phyloP scores from a whole-genome alignment of 1,139 yeast genomes.

The Taphrina wiesneri region DNA sequence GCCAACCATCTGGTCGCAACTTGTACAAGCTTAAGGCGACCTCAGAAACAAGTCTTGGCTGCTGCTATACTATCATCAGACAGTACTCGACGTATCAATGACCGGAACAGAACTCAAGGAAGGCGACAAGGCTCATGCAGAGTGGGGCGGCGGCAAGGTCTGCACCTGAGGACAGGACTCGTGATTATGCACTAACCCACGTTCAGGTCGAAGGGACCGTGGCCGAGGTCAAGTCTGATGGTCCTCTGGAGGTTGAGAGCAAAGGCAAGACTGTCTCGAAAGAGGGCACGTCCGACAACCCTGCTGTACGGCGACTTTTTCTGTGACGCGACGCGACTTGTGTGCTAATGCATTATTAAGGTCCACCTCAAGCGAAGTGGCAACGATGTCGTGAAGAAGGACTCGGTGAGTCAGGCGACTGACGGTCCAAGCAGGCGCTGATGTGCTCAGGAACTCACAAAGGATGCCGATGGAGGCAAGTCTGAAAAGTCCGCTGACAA shows the following conservation, averaged over 20 bases:
- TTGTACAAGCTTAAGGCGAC: not conserved
- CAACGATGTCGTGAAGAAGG: slow-evolving; percentile 33
- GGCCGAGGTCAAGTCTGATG: slow-evolving; percentile 26
- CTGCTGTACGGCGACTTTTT: slow-evolving; percentile 16
- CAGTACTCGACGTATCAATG: not conserved
- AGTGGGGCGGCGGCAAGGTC: slow-evolving; percentile 34
- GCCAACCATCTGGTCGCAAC: slow-evolving; percentile 9
- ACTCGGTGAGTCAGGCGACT: slow-evolving; percentile 7
- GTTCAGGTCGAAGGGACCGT: slow-evolving; percentile 27
- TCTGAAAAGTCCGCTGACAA: not conserved
- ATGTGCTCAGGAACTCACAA: slow-evolving; percentile 18
- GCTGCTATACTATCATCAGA: not conserved
- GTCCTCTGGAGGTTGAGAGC: slow-evolving; percentile 32
- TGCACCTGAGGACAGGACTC: not conserved
- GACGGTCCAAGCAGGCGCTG: not conserved
- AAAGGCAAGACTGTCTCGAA: slow-evolving; percentile 33
- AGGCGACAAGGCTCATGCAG: slow-evolving; percentile 34
- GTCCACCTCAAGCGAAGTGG: slow-evolving; percentile 31
- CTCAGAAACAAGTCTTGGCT: not conserved
- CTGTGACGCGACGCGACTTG: not conserved
- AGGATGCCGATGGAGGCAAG: slow-evolving; percentile 29
- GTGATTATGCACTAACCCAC: not conserved
- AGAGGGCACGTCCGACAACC: slow-evolving; percentile 22
- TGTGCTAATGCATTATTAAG: not conserved
- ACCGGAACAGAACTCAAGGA: slow-evolving; percentile 23